Base-by-base conservation (phyloP, 2,329 filamentous ascomycete genomes). In the Pyricularia pennisetigena region DNA sequence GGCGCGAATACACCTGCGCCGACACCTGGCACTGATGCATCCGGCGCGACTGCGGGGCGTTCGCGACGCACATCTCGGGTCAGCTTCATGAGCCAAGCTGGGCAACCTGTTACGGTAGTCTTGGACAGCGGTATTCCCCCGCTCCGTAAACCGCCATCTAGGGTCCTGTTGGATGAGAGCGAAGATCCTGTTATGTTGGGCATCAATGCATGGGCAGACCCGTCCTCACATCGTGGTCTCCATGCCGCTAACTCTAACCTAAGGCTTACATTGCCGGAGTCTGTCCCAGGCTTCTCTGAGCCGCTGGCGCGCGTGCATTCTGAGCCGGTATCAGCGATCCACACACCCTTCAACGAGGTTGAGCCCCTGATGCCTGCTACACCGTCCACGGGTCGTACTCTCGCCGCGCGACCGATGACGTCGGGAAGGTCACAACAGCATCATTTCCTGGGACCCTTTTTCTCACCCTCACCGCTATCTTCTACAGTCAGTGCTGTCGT, bases 401-500 rank as follows among this genome's bases (percentile, higher is more conserved):
- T 61, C 3, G n/a, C 54, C 35, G 65, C 65, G 10, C 65, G 65
- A 29, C 65, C 65, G 59, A 29, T 62, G 59, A 62, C 59, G 12
- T 62, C 59, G 26, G 59, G 72, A 70, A 74, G 77, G 14, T 76
- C 75, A 14, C 77, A 79, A 61, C 76, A 76, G 64, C 78, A 79
- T 29, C 78, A 80, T 65, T 80, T 77, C 70, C 77, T 80, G 30
- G 82, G 81, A 35, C 80, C 82, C 2, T 81, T 88, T 54, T 85
- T 87, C 70, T 87, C 85, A 2, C 85, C 86, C 12, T 87, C 85
- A 0, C 86, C 86, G 0, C 79, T 88, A 41, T 86, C 85, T 1
- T 86, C 85, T 0, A 87, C 86, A 1, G 83, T 88, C 54, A 85
- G 81, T 23, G 83, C 84, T 0, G 84, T 86, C 0, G 83, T 88